Base-by-base conservation (phyloP, 495 filamentous ascomycete genomes). In the Podospora tetraspora region DNA sequence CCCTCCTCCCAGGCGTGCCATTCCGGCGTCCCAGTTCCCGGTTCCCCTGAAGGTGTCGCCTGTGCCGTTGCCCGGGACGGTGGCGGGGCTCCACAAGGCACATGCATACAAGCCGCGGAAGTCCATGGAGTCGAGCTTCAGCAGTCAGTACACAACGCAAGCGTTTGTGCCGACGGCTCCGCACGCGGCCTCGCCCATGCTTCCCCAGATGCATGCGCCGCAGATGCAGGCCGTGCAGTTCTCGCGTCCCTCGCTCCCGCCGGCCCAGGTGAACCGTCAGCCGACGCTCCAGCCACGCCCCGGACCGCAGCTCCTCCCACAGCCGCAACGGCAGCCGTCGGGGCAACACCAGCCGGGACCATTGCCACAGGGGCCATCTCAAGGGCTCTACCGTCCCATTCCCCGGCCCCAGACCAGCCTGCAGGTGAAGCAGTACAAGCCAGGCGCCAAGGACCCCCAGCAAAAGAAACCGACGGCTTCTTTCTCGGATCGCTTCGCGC, bases 91-190 rank as follows among this genome's bases (percentile, higher is more conserved):
- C 5, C 30, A 82, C 57, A 85, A 79, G 73, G 83, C 84, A n/a
- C 85, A 86, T 62, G 76, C 80, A 59, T 86, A 86, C 74, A 86
- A 85, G 68, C 84, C 84, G n/a, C 76, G 82, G 65, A 76, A 78
- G 27, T 74, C 76, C 23, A 68, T 76, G 10, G 72, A 72, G 71
- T 74, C 78, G 67, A 70, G 57, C 12, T 76, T 74, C 58, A 71
- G 71, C 66, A 74, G 73, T 61, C 77, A 72, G 66, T 83, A 78
- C 62, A 74, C 74, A 29, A 69, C 72, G 65, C 82, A 82, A 59
- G 80, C 73, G 70, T 80, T 81, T 71, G 73, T 73, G 63, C 79
- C 73, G 62, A 78, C 70, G 63, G n/a, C 57, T 56, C 23, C 64
- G 25, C 27, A 22, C 56, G 24, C 58, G 9, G 11, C 12, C 23